Percentiles rank a stretch among this genome's conserved stretches.
Conservation (phyloP, 148 eudicot species). For the Amaranthus palmeri region DNA sequence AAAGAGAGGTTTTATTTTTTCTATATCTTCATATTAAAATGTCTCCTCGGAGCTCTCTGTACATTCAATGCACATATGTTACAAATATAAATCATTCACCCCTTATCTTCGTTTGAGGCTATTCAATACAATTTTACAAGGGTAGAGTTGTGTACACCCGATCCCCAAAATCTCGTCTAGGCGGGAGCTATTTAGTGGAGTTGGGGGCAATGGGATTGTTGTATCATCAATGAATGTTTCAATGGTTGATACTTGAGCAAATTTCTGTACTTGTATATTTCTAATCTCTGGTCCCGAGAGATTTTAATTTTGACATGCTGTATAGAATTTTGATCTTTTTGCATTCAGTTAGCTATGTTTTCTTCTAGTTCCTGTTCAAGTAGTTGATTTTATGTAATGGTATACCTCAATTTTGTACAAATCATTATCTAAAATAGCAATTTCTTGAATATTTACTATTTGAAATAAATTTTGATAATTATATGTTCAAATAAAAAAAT, state of each 20-base stretch:
- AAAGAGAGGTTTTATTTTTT: not conserved
- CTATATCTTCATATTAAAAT: not conserved
- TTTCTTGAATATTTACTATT: no score
- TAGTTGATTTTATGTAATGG: no score
- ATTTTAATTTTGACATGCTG: not conserved
- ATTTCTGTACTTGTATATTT: not conserved
- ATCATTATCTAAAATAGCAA: no score
- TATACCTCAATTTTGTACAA: no score
- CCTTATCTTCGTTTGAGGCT: conserved; percentile 4
- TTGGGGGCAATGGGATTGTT: no score
- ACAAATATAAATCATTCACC: conserved; percentile 4
- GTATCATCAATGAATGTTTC: not conserved
- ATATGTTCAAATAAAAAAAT: no score
- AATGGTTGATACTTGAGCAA: not conserved
- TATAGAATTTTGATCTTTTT: not conserved
- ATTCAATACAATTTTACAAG: not conserved
- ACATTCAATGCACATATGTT: conserved; percentile 14
- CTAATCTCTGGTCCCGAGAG: not conserved
- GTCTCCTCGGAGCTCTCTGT: not conserved
- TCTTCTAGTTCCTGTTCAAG: no score
- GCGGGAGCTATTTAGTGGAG: no score
- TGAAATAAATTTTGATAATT: no score
- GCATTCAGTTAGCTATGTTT: not conserved
- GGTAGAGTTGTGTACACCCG: not conserved
- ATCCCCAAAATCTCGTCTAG: no score